Evolutionary conservation across 306 rosid genomes (phyloP).

Genomic region (Dalbergia cultrata): DNA sequence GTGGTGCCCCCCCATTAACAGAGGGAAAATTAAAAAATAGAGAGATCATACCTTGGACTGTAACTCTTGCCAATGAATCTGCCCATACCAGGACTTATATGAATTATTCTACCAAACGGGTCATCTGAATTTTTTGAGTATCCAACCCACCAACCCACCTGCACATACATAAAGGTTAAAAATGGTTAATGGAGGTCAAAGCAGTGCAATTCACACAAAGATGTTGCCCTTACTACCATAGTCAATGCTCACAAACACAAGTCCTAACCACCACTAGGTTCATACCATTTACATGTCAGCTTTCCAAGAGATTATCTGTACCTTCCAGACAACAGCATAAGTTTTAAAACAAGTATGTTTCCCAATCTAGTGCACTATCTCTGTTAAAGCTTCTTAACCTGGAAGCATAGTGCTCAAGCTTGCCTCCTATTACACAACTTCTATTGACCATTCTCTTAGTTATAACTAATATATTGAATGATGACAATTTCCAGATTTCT

Average conservation of each 20-base stretch:
- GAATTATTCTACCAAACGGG: constrained; percentile 90
- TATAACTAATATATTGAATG: constrained; percentile 10
- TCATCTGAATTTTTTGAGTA: constrained; percentile 86
- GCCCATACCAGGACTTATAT: constrained; percentile 90
- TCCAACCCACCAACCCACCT: constrained; percentile 99
- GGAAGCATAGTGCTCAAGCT: not conserved
- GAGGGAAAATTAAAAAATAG: constrained; percentile 40
- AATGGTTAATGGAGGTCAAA: constrained; percentile 37
- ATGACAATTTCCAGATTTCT: constrained; percentile 29
- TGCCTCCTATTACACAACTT: constrained; percentile 20
- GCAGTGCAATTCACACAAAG: constrained; percentile 19
- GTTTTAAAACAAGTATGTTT: constrained; percentile 20
- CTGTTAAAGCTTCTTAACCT: constrained; percentile 25
- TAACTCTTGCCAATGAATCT: constrained; percentile 83
- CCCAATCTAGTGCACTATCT: constrained; percentile 4
- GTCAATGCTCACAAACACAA: constrained; percentile 20
- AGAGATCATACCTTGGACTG: constrained; percentile 79
- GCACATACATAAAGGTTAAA: constrained; percentile 45
- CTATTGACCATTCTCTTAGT: not conserved
- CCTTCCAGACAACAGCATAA: not conserved
- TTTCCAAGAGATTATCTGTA: constrained; percentile 12
- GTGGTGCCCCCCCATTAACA: constrained; percentile 18
- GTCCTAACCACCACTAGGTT: constrained; percentile 9
- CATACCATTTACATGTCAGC: constrained; percentile 4
- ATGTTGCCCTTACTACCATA: constrained; percentile 25